Evolutionary conservation across 148 eudicot species (phyloP).

Genomic region (Cornus controversa): DNA sequence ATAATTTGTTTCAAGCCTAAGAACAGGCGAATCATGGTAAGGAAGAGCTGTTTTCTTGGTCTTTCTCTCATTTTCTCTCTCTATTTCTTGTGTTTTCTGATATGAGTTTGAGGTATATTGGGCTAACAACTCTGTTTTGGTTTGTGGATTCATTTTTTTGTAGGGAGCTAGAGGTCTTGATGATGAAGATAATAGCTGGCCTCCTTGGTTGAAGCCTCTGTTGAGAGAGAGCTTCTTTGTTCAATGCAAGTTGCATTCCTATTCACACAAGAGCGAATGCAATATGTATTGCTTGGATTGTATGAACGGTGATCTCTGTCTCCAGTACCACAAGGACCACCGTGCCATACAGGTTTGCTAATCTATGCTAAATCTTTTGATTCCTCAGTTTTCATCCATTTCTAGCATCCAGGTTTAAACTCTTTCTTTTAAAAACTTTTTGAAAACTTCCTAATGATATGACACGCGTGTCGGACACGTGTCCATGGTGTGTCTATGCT

Average conservation of each 20-base stretch:
- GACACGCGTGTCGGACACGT: no score
- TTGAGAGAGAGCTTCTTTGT: slow-evolving; percentile 62
- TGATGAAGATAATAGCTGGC: slow-evolving; percentile 80
- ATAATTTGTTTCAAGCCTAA: slow-evolving; percentile 88
- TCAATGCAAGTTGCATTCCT: slow-evolving; percentile 70
- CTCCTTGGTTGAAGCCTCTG: slow-evolving; percentile 77
- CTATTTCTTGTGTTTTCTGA: background rate
- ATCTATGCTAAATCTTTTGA: background rate
- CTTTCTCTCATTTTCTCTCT: background rate
- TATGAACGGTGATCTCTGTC: slow-evolving; percentile 67
- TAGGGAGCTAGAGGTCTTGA: slow-evolving; percentile 70
- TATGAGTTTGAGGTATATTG: background rate
- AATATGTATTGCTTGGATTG: slow-evolving; percentile 94
- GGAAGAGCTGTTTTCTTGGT: background rate
- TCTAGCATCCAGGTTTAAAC: no score
- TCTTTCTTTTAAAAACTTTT: no score
- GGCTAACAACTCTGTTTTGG: background rate
- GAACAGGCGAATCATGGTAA: slow-evolving; percentile 78
- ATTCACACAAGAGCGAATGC: slow-evolving; percentile 87
- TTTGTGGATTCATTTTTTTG: background rate
- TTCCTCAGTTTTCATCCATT: background rate
- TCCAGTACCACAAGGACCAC: slow-evolving; percentile 65
- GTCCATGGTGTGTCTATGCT: no score
- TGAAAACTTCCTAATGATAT: no score
- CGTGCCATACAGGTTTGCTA: slow-evolving; percentile 68